A percentile compares a stretch with the other conserved stretches of the same genome.
phyloP scores from a whole-genome alignment of 2,329 filamentous ascomycete species.

The Claviceps sp. region DNA sequence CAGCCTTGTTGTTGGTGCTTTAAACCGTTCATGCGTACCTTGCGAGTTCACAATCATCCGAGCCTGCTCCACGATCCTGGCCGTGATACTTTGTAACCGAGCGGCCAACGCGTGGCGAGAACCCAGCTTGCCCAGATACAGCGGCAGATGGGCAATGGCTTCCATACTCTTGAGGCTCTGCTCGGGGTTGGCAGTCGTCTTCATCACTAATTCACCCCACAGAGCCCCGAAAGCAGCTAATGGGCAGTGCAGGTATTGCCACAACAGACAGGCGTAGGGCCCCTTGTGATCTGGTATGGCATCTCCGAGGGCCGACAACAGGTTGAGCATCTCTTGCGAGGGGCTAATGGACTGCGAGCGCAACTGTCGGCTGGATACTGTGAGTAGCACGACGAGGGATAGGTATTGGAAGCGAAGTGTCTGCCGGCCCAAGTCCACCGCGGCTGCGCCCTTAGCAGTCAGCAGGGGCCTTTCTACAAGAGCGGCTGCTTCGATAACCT shows the following conservation, averaged over 20 bases:
- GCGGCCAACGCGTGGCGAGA: not conserved
- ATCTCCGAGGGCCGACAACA: not conserved
- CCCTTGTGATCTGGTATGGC: not conserved
- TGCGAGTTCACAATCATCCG: not conserved
- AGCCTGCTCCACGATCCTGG: not conserved
- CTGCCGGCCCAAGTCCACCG: not conserved
- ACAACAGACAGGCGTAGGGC: not conserved
- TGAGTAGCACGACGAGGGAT: not conserved
- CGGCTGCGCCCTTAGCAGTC: not conserved
- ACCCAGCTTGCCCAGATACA: not conserved
- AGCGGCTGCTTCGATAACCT: not conserved
- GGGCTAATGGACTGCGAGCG: not conserved
- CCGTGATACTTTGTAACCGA: not conserved
- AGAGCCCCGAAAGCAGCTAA: not conserved
- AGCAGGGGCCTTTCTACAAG: not conserved
- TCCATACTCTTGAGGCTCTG: not conserved
- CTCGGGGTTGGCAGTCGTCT: not conserved
- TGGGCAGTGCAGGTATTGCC: slow-evolving; percentile 1
- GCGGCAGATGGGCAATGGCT: not conserved
- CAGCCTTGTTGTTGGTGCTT: not conserved
- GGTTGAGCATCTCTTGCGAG: not conserved
- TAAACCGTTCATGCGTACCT: not conserved
- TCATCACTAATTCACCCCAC: not conserved
- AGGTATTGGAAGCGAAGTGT: not conserved
- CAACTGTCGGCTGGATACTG: not conserved